These are phyloP conservation scores for Lunasporangiospora selenospora DNA, from an alignment of 192 early-diverging fungal species.

Conservation along the genomic window DNA sequence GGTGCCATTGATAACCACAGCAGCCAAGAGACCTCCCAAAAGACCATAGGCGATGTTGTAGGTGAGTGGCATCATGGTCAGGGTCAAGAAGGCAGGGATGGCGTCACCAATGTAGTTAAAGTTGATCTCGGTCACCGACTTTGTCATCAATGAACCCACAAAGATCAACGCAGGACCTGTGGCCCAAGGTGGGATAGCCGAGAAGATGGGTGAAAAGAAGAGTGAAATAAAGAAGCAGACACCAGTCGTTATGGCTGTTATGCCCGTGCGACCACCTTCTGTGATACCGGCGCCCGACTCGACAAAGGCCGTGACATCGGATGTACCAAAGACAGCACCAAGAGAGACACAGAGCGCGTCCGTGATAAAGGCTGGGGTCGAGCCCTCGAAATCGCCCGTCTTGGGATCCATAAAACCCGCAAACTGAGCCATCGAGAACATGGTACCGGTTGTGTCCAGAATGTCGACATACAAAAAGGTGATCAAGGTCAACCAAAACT, in stretches of 20 bases:
- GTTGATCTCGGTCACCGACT: slow-evolving; percentile 73
- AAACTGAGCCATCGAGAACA: slow-evolving; percentile 87
- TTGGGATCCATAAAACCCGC: slow-evolving; percentile 76
- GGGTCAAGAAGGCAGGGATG: slow-evolving; percentile 79
- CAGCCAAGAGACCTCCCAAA: slow-evolving; percentile 74
- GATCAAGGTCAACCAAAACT: slow-evolving; percentile 80
- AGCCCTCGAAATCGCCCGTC: slow-evolving; percentile 81
- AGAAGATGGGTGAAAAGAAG: slow-evolving; percentile 87
- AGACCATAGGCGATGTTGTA: slow-evolving; percentile 86
- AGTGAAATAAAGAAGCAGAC: slow-evolving; percentile 79
- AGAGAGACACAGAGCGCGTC: slow-evolving; percentile 72
- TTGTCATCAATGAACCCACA: slow-evolving; percentile 84
- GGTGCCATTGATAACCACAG: slow-evolving; percentile 71
- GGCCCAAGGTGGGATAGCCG: slow-evolving; percentile 84
- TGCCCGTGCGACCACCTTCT: slow-evolving; percentile 80
- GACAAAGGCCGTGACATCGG: slow-evolving; percentile 80
- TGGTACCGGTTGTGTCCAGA: slow-evolving; percentile 82
- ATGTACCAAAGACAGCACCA: slow-evolving; percentile 76
- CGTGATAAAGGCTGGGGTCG: slow-evolving; percentile 73
- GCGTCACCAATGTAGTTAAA: slow-evolving; percentile 81
- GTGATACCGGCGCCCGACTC: slow-evolving; percentile 86
- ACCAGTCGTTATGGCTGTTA: slow-evolving; percentile 71
- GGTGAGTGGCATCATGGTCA: slow-evolving; percentile 80
- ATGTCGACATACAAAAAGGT: slow-evolving; percentile 90
- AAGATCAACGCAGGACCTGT: slow-evolving; percentile 83